These are phyloP conservation scores for Kluyveromyces siamensis DNA, from an alignment of 805 yeast species.

Conservation along the genomic window DNA sequence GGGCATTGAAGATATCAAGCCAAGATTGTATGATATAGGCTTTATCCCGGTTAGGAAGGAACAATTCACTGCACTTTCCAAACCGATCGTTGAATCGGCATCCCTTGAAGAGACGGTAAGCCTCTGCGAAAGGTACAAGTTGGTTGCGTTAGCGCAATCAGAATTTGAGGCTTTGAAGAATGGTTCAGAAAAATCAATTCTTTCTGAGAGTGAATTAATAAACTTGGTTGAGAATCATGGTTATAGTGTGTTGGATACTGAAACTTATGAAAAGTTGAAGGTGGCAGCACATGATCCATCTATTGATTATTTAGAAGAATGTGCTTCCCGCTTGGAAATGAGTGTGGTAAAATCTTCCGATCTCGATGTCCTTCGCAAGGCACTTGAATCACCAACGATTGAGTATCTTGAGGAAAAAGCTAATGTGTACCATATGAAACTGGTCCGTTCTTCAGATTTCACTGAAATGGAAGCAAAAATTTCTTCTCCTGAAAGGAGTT, in stretches of 20 bases:
- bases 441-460: slow-evolving; percentile 7
- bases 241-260: slow-evolving; percentile 8
- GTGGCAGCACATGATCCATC: slow-evolving; percentile 7
- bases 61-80: slow-evolving; percentile 6
- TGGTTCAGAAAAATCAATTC: slow-evolving; percentile 6
- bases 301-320: slow-evolving; percentile 7
- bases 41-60: slow-evolving; percentile 10
- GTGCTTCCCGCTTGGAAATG: background rate
- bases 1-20: slow-evolving; percentile 3
- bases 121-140: slow-evolving; percentile 11
- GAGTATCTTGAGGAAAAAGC: slow-evolving; percentile 31
- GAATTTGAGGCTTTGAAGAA: slow-evolving; percentile 11
- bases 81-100: slow-evolving; percentile 7
- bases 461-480: slow-evolving; percentile 3
- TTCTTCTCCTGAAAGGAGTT: slow-evolving; percentile 6
- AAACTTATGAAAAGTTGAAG: slow-evolving; percentile 10
- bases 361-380: slow-evolving; percentile 5
- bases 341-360: slow-evolving; percentile 2
- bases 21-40: slow-evolving; percentile 7
- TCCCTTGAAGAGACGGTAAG: slow-evolving; percentile 8
- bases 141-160: slow-evolving; percentile 7
- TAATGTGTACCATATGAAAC: slow-evolving; percentile 1
- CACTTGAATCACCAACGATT: slow-evolving; percentile 20
- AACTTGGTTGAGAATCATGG: slow-evolving; percentile 6
- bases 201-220: slow-evolving; percentile 13